Evolutionary conservation across 2,329 filamentous ascomycete genomes (phyloP).

Genomic region (Tolypocladium guangdongense): DNA sequence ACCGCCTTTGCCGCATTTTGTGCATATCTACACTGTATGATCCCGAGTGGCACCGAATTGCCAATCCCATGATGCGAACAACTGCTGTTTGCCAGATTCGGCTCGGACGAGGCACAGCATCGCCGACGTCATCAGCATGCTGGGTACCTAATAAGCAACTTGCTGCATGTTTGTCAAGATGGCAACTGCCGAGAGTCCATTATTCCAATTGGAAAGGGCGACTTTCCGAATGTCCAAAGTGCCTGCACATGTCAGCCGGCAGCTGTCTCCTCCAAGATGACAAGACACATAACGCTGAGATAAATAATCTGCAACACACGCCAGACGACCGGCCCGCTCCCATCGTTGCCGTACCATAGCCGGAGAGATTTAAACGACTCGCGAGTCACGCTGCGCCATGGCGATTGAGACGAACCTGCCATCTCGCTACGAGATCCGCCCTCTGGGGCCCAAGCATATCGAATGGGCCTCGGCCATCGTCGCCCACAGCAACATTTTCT

Average conservation of each 20-base stretch:
- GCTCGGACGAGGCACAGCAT: too few relatives aligned
- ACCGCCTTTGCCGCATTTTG: too few relatives aligned
- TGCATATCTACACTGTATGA: too few relatives aligned
- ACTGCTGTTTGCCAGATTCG: too few relatives aligned
- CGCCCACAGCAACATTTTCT: constrained; percentile 13
- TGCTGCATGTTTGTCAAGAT: background rate
- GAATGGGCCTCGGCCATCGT: constrained; percentile 14
- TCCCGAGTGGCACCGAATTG: too few relatives aligned
- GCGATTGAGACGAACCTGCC: background rate
- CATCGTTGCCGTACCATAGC: background rate
- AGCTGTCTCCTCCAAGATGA: background rate
- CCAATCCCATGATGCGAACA: too few relatives aligned
- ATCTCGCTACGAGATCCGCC: constrained; percentile 11
- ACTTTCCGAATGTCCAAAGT: background rate
- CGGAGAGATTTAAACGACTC: background rate
- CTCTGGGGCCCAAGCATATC: constrained; percentile 11
- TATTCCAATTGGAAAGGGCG: background rate
- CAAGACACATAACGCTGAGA: background rate
- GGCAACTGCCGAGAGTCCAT: background rate
- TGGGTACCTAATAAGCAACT: background rate
- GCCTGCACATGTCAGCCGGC: background rate
- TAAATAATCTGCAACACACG: background rate
- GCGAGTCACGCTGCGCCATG: background rate
- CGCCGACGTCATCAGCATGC: background rate
- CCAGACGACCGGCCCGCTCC: too few relatives aligned